Percentiles rank a stretch among this genome's conserved stretches.
These are phyloP conservation scores for Pythium brachiatum DNA, from an alignment of 352 stramenopile species.

Conservation along the genomic window DNA sequence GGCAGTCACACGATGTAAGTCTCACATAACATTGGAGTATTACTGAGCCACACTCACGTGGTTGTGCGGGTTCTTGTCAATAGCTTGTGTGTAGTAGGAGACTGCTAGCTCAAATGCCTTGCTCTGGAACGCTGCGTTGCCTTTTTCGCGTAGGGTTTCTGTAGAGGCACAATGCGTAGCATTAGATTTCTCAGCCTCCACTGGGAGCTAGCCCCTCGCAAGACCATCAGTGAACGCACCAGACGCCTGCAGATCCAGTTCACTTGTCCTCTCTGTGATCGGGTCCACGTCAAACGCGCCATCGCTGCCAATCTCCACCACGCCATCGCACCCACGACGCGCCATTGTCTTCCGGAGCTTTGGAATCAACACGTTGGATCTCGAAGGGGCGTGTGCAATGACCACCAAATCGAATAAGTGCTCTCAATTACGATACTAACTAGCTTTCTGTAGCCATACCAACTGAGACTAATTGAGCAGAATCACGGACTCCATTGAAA, in stretches of 20 bases:
- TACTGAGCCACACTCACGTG: conserved; percentile 36
- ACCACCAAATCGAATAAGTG: background rate
- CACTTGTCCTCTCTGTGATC: background rate
- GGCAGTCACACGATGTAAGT: background rate
- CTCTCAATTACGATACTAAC: background rate
- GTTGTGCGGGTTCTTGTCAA: conserved; percentile 41
- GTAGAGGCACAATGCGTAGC: background rate
- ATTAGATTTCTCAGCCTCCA: background rate
- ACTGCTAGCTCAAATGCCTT: conserved; percentile 48
- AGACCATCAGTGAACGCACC: conserved; percentile 11
- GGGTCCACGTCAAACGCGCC: conserved; percentile 25
- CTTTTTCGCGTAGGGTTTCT: conserved; percentile 50
- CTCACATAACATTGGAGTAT: background rate
- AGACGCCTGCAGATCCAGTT: conserved; percentile 23
- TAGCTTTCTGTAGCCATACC: background rate
- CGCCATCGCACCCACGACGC: background rate
- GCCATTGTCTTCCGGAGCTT: background rate
- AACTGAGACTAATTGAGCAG: background rate
- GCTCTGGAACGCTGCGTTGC: conserved; percentile 67
- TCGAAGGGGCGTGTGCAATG: background rate
- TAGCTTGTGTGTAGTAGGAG: conserved; percentile 55
- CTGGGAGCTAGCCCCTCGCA: background rate
- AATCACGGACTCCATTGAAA: no score
- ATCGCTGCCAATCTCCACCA: conserved; percentile 25
- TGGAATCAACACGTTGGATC: background rate